Percentiles rank a stretch among this genome's conserved stretches.
Conservation (phyloP, 768 basidiomycete genomes). For the Russula dissimulans region DNA sequence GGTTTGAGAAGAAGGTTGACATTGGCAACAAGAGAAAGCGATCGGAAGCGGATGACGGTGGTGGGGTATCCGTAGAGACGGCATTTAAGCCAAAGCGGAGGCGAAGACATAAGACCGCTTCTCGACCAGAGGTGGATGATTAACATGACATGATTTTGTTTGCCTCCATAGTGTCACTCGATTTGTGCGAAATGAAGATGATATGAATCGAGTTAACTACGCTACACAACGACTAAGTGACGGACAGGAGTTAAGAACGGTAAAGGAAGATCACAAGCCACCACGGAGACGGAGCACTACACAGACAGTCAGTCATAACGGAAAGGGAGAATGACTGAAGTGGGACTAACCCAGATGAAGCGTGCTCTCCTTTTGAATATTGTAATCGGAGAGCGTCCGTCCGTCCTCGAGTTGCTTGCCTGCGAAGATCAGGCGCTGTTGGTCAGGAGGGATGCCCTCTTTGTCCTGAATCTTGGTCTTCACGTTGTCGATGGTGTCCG, state of each 20-base stretch:
- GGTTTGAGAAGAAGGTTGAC: constrained; percentile 12
- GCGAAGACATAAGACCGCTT: constrained; percentile 19
- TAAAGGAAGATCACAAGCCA: constrained; percentile 39
- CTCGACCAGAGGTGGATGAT: not conserved
- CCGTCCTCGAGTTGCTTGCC: constrained; percentile 95
- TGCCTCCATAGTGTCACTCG: too few species aligned
- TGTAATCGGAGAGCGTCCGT: constrained; percentile 73
- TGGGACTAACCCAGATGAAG: constrained; percentile 43
- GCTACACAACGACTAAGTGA: not conserved
- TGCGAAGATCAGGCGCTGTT: constrained; percentile 87
- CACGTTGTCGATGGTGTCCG: constrained; percentile 89
- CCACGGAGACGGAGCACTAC: constrained; percentile 59
- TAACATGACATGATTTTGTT: too few species aligned
- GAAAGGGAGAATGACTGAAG: not conserved
- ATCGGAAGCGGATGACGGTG: constrained; percentile 17
- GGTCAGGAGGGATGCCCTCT: constrained; percentile 77
- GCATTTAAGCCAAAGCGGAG: constrained; percentile 22
- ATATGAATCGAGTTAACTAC: not conserved
- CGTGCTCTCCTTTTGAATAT: constrained; percentile 76
- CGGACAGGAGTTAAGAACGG: not conserved
- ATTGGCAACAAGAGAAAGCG: constrained; percentile 26
- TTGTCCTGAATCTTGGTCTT: constrained; percentile 78
- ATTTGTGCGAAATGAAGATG: not conserved
- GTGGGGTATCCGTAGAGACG: constrained; percentile 6
- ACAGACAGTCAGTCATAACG: constrained; percentile 3